phyloP scores from a whole-genome alignment of 2,329 filamentous ascomycete species.

The Fusarium praegraminearum region DNA sequence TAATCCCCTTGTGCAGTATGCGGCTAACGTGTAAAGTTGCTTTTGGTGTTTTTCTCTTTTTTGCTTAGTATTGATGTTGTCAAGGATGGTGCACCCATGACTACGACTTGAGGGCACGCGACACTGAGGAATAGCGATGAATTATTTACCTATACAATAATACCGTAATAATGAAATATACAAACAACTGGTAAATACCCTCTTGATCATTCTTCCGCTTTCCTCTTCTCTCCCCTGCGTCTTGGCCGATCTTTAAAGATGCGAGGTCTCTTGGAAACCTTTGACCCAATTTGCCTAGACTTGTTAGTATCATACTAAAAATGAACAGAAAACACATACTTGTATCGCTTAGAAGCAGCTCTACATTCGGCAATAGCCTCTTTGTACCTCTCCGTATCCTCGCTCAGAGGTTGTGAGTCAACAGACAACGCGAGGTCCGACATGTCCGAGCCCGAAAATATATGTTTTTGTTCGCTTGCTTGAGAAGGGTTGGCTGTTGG shows the following conservation, averaged over 20 bases:
- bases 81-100: constrained; percentile 6
- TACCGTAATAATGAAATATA: neutral
- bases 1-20: neutral
- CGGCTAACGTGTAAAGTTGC: constrained; percentile 34
- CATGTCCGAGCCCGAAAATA: constrained; percentile 11
- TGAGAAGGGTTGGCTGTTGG: neutral
- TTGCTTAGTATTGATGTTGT: constrained; percentile 42
- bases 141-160: neutral
- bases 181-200: neutral
- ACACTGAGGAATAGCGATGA: neutral
- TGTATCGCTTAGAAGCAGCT: neutral
- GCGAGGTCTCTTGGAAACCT: neutral
- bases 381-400: neutral
- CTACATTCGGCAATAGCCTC: neutral
- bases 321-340: neutral
- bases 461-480: no score
- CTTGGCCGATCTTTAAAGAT: neutral
- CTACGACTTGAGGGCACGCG: neutral
- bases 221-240: neutral
- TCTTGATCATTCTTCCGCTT: neutral
- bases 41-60: constrained; percentile 43
- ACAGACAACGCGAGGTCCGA: constrained; percentile 16
- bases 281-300: neutral
- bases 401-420: neutral
- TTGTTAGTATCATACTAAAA: neutral